Evolutionary conservation across 2,329 filamentous ascomycete species (phyloP), one percentile per base, ranked within the genome.

Genomic region (Rutstroemia sp.): DNA sequence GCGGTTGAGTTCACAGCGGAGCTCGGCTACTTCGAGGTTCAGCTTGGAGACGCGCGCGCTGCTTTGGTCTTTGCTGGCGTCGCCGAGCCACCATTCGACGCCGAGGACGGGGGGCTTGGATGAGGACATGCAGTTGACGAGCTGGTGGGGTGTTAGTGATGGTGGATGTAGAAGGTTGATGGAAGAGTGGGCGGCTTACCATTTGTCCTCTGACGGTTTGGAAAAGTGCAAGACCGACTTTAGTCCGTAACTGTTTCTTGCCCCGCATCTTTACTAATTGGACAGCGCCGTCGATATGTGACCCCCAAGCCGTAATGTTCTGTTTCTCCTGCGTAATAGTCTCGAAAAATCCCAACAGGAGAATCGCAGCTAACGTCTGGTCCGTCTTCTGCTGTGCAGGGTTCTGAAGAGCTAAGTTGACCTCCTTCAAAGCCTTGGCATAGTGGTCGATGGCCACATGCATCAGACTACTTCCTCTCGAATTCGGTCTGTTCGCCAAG

Each of bases 231-330:
- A 78, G 66, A 0, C 81, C 82, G 2, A 74, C 71, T 65, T 76
- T 77, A 14, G 78, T 81, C 44, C 72, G 71, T 9, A 82, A 65
- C 62, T 83, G 80, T 60, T 78, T 76, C 62, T 75, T 77, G 4
- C 81, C 80, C 47, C 82, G 76, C 9, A 77, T 75, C 65, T 79
- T 81, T 53, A 82, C 79, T 1, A 85, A 71, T 61, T 82, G 78
- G 34, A 84, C 77, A n/a, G 82, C 82, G 3, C 81, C 82, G 58
- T 84, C 79, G n/a, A 81, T 77, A 62, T 86, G 82, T 9, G 81
- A 81, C 4, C 80, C 80, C 82, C 82, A 86, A 1, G 81, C 80
- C 55, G 78, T 71, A 65, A 78, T 77, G 36, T 76, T 78, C 50
- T 79, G 69, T 52, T 79, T 75, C 57, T 76, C 78, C 12, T 79